Conservation (phyloP, 805 yeast species). For the Wickerhamomyces canadensis region DNA sequence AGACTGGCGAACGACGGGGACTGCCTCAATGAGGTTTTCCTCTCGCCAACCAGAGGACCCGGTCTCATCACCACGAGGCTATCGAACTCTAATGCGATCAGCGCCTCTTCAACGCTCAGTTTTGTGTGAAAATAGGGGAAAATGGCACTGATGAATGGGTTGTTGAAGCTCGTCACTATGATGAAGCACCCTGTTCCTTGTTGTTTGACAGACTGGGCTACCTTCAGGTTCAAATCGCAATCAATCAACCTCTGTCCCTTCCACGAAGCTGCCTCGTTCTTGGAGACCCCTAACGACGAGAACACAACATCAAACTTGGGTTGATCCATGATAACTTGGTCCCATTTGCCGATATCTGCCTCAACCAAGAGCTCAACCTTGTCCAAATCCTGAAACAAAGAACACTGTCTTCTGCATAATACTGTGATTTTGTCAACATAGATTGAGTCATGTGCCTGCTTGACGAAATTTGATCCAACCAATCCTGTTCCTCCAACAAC, state of each 20-base stretch:
- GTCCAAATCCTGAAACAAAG: conserved; percentile 5
- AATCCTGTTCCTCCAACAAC: conserved; percentile 20
- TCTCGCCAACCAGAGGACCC: conserved; percentile 44
- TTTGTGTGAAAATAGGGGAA: conserved; percentile 59
- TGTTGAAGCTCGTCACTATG: conserved; percentile 58
- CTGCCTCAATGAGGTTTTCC: conserved; percentile 4
- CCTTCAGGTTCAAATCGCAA: conserved; percentile 56
- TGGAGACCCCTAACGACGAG: conserved; percentile 70
- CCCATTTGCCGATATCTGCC: conserved; percentile 47
- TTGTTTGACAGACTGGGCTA: conserved; percentile 65
- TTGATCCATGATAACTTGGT: conserved; percentile 24
- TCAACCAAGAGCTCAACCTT: conserved; percentile 39
- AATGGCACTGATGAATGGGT: conserved; percentile 40
- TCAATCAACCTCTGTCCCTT: conserved; percentile 68
- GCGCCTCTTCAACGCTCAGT: conserved; percentile 66
- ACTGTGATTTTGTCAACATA: conserved; percentile 8
- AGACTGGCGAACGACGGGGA: conserved; percentile 4
- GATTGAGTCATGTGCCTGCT: conserved; percentile 9
- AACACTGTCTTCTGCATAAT: conserved; percentile 5
- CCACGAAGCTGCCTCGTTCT: conserved; percentile 58
- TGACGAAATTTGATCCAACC: conserved; percentile 15
- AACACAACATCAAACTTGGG: conserved; percentile 33
- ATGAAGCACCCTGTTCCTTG: conserved; percentile 60
- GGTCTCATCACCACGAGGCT: conserved; percentile 71
- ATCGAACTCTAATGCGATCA: conserved; percentile 54